These are phyloP conservation scores for Adansonia rubrostipa DNA, from an alignment of 441 rosid genomes.

Conservation along the genomic window DNA sequence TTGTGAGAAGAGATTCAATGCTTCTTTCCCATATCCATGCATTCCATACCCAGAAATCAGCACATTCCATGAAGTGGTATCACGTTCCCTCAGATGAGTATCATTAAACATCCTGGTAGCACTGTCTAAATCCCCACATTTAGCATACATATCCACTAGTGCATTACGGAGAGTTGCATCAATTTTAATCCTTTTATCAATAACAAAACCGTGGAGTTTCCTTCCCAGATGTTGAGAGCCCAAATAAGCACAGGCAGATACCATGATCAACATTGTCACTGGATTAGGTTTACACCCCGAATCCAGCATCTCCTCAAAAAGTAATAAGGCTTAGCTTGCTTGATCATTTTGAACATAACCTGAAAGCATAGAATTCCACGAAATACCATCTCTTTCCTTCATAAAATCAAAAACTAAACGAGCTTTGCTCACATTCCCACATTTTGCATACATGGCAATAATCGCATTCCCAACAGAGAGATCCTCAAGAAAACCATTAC, in stretches of 20 bases:
- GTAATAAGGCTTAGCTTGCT: conserved; percentile 54
- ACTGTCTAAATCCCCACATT: conserved; percentile 64
- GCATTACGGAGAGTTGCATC: conserved; percentile 49
- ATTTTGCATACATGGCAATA: conserved; percentile 54
- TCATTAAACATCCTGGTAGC: conserved; percentile 45
- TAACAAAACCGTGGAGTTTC: conserved; percentile 43
- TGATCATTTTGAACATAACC: conserved; percentile 60
- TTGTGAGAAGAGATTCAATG: conserved; percentile 46
- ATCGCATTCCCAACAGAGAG: conserved; percentile 47
- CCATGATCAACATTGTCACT: conserved; percentile 58
- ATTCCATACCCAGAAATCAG: conserved; percentile 60
- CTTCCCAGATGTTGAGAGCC: conserved; percentile 49
- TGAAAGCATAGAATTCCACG: conserved; percentile 66
- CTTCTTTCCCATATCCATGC: conserved; percentile 55
- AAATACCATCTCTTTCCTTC: conserved; percentile 48
- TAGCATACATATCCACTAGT: conserved; percentile 59
- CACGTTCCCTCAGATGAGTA: conserved; percentile 37
- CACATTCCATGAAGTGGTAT: conserved; percentile 54
- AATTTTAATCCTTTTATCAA: conserved; percentile 36
- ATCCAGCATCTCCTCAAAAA: conserved; percentile 53
- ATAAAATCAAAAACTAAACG: conserved; percentile 49
- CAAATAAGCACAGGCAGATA: conserved; percentile 53
- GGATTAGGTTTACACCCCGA: conserved; percentile 46
- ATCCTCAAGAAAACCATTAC: conserved; percentile 40
- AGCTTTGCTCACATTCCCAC: conserved; percentile 47